phyloP scores from a whole-genome alignment of 148 eudicot genomes.

The Drosera capensis region DNA sequence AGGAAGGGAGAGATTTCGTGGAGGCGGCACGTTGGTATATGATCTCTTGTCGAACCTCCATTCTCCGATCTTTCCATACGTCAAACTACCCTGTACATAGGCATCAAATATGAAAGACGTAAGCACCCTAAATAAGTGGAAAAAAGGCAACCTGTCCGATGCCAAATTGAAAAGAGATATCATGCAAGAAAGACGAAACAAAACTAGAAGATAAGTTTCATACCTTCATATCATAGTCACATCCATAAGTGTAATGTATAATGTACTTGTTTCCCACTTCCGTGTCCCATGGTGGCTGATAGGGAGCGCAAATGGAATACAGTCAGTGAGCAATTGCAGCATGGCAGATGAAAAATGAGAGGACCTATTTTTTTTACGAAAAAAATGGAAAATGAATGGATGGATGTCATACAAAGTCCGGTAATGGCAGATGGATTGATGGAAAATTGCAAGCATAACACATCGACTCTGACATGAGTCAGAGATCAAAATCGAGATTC shows the following conservation, averaged over 20 bases:
- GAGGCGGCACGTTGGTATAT: slow-evolving; percentile 45
- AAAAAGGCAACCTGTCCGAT: neutral
- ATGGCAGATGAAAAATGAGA: neutral
- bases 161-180: neutral
- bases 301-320: slow-evolving; percentile 7
- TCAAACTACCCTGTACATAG: slow-evolving; percentile 56
- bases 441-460: too few relatives aligned
- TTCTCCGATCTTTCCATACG: slow-evolving; percentile 91
- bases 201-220: neutral
- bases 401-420: too few relatives aligned
- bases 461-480: too few relatives aligned
- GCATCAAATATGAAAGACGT: neutral
- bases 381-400: too few relatives aligned
- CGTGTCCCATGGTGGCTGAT: slow-evolving; percentile 98
- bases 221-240: slow-evolving; percentile 96
- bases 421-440: too few relatives aligned
- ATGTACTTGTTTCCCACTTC: slow-evolving; percentile 62
- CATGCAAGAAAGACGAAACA: neutral
- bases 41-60: slow-evolving; percentile 99
- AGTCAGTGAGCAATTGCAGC: slow-evolving; percentile 1
- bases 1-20: slow-evolving; percentile 78
- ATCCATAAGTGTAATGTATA: slow-evolving; percentile 95
- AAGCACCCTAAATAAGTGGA: neutral
- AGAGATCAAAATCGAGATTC: too few relatives aligned
- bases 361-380: too few relatives aligned